phyloP scores from a whole-genome alignment of 768 basidiomycete genomes.

The Trametes punicea region DNA sequence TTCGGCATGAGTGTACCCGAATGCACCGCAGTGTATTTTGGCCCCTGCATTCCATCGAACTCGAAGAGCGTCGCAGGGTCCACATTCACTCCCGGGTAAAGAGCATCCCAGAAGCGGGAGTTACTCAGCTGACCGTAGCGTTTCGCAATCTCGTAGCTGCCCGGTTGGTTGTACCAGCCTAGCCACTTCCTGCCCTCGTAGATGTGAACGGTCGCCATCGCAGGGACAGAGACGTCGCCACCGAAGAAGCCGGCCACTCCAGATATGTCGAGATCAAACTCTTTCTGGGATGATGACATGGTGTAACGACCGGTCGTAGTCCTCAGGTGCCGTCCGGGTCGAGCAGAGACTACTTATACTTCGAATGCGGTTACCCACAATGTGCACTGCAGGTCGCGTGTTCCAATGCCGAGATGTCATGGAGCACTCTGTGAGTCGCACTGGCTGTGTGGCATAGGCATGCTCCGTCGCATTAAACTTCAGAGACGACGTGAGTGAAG shows the following conservation, averaged over 20 bases:
- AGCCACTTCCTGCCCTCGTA: constrained; percentile 19
- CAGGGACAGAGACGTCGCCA: constrained; percentile 12
- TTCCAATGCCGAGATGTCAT: no score
- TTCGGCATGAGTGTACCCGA: constrained; percentile 11
- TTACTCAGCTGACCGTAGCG: constrained; percentile 11
- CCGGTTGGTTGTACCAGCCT: constrained; percentile 18
- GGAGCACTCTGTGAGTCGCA: no score
- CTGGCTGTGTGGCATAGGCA: no score
- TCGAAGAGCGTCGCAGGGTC: constrained; percentile 15
- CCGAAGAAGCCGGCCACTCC: constrained; percentile 16
- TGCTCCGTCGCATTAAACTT: no score
- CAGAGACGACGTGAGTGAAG: no score
- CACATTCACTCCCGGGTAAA: constrained; percentile 14
- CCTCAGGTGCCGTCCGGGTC: no score
- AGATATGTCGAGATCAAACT: constrained; percentile 14
- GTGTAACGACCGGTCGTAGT: no score
- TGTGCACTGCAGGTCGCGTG: no score
- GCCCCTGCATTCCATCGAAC: constrained; percentile 9
- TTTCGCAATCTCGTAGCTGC: constrained; percentile 17
- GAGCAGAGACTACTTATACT: no score
- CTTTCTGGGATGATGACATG: not conserved
- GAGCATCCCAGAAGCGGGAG: constrained; percentile 15
- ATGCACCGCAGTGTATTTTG: constrained; percentile 2
- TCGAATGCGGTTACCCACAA: no score
- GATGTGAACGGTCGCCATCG: constrained; percentile 17